Evolutionary conservation across 306 rosid genomes (phyloP).

Genomic region (Geum urbanum): DNA sequence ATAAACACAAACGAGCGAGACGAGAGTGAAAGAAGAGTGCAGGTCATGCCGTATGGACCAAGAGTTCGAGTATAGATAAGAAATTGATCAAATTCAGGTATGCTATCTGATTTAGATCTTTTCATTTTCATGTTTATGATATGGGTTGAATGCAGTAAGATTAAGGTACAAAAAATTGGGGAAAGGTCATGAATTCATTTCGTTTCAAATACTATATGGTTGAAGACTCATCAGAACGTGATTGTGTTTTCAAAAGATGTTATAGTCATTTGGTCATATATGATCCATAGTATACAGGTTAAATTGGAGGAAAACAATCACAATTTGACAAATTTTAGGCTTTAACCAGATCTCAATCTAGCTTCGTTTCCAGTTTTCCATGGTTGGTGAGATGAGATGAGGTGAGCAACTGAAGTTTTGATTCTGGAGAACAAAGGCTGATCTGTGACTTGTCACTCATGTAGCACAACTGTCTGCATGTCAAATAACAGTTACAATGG

Average conservation of each 20-base stretch:
- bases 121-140: background rate
- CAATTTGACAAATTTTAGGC: background rate
- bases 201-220: background rate
- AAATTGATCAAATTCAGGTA: constrained; percentile 9
- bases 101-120: background rate
- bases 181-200: background rate
- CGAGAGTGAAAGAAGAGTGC: background rate
- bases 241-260: background rate
- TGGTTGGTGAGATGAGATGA: background rate
- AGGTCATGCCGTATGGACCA: background rate
- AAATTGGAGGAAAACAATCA: background rate
- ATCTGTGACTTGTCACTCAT: background rate
- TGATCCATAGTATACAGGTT: background rate
- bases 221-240: background rate
- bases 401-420: background rate
- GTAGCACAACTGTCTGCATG: background rate
- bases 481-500: background rate
- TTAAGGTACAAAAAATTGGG: background rate
- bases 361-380: background rate
- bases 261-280: background rate
- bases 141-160: background rate
- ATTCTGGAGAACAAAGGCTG: background rate
- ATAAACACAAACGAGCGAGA: background rate
- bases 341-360: background rate
- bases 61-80: background rate